Percentiles rank a stretch among this genome's conserved stretches.
phyloP scores from a whole-genome alignment of 2,329 filamentous ascomycete genomes.

The Cordyceps tenuipes region DNA sequence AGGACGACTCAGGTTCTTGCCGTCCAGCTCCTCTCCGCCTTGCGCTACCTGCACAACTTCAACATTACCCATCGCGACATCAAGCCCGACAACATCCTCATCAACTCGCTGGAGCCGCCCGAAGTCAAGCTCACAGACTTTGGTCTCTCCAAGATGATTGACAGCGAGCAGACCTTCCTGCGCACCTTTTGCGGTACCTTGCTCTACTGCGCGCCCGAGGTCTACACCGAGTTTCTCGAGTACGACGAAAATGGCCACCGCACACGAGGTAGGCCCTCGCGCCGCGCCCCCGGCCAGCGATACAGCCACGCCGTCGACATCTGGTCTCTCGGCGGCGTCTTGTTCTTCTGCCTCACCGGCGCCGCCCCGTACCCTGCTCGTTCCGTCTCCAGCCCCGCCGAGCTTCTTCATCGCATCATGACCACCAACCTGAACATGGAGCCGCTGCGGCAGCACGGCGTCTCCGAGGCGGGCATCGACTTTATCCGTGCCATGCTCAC shows the following conservation, averaged over 20 bases:
- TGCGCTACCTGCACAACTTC: slow-evolving; percentile 77
- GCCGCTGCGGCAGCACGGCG: slow-evolving; percentile 48
- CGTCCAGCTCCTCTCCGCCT: slow-evolving; percentile 66
- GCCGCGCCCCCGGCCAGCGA: slow-evolving; percentile 50
- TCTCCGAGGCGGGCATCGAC: slow-evolving; percentile 62
- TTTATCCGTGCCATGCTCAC: slow-evolving; percentile 75
- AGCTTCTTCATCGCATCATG: slow-evolving; percentile 83
- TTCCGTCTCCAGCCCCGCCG: slow-evolving; percentile 65
- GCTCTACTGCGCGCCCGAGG: slow-evolving; percentile 92
- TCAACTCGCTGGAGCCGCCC: slow-evolving; percentile 63
- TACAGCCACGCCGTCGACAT: slow-evolving; percentile 92
- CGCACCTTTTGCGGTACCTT: slow-evolving; percentile 96
- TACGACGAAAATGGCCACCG: slow-evolving; percentile 64
- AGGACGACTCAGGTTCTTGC: slow-evolving; percentile 62
- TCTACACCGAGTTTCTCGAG: slow-evolving; percentile 67
- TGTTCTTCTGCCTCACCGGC: slow-evolving; percentile 78
- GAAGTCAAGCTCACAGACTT: slow-evolving; percentile 92
- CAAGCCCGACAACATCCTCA: slow-evolving; percentile 95
- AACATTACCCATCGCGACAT: slow-evolving; percentile 98
- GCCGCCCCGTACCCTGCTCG: slow-evolving; percentile 74
- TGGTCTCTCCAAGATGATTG: slow-evolving; percentile 88
- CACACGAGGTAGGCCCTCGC: slow-evolving; percentile 53
- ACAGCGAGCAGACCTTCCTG: slow-evolving; percentile 82
- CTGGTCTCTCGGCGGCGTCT: slow-evolving; percentile 89
- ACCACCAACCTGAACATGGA: slow-evolving; percentile 58